phyloP scores from a whole-genome alignment of 768 basidiomycete genomes.

The Dacryopinax spathularia region DNA sequence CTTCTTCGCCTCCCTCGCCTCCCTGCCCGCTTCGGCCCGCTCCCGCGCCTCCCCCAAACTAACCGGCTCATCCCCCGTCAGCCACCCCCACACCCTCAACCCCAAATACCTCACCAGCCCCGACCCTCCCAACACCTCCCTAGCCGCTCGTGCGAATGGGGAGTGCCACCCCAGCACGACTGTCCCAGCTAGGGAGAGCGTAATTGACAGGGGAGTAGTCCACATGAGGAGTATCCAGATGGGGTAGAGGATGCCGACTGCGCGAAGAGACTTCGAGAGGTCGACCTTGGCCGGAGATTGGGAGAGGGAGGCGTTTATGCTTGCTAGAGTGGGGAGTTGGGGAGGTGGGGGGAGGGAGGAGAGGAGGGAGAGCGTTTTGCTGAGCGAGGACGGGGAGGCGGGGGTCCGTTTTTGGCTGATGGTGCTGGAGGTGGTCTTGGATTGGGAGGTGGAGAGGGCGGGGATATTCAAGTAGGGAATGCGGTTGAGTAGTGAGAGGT shows the following conservation, averaged over 20 bases:
- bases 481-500: neutral
- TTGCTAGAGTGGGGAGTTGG: constrained; percentile 49
- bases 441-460: constrained; percentile 33
- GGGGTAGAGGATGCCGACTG: constrained; percentile 40
- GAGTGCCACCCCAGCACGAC: constrained; percentile 48
- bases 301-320: constrained; percentile 48
- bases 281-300: constrained; percentile 22
- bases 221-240: constrained; percentile 55
- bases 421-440: constrained; percentile 17
- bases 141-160: constrained; percentile 47
- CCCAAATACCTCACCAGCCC: constrained; percentile 52
- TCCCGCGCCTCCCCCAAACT: constrained; percentile 5
- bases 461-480: constrained; percentile 23
- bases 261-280: constrained; percentile 33
- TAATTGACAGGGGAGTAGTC: constrained; percentile 45
- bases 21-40: neutral
- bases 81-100: constrained; percentile 36
- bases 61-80: constrained; percentile 45
- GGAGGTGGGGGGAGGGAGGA: constrained; percentile 42
- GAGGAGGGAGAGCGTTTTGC: constrained; percentile 17
- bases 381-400: constrained; percentile 44
- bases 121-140: constrained; percentile 44
- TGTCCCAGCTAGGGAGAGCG: constrained; percentile 46
- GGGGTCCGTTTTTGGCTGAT: constrained; percentile 19
- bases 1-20: neutral